Evolutionary conservation across 306 rosid species (phyloP), one percentile per base, ranked within the genome.

Genomic region (Myrica gale): DNA sequence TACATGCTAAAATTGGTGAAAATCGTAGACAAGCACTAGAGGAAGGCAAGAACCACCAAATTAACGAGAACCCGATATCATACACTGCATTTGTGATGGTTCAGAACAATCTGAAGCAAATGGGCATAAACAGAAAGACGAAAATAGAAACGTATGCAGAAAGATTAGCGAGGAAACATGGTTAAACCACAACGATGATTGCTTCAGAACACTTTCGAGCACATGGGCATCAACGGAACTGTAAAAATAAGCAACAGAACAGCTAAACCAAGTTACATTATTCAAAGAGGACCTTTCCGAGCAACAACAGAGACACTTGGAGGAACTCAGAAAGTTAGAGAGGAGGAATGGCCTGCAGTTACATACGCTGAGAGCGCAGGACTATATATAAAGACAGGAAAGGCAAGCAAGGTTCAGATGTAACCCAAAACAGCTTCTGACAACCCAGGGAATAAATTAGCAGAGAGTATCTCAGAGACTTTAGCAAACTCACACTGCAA

Each of bases 161-260:
- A 68, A 87, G 81, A 67, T 83, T 87, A 94, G 87, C 95, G 97
- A 89, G 83, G 88, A 80, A 80, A 88, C 96, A 88, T 86, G 55
- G 84, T 9, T 69, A 78, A 82, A 82, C 73, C 79, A 72, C 54
- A 61, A 37, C 10, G 48, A 71, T 74, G 71, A 71, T 69, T 39
- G 44, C 23, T 68, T 78, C 72, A 84, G 62, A 87, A 75, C 80
- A 72, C 67, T 10, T 62, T 69, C 39, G 61, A 78, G 89, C 79
- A 77, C 83, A 84, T 83, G 85, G 69, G 84, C 88, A 81, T 82
- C 67, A 73, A 84, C 66, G 54, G 54, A 83, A 83, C 77, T 74
- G 75, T 32, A 41, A 75, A 74, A 73, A 61, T 51, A 67, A 77
- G 43, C 71, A 66, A 71, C 42, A 37, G 74, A 78, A 76, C 32